Evolutionary conservation across 495 filamentous ascomycete genomes (phyloP), one percentile per base, ranked within the genome.

Genomic region (Parathielavia hyrcaniae): DNA sequence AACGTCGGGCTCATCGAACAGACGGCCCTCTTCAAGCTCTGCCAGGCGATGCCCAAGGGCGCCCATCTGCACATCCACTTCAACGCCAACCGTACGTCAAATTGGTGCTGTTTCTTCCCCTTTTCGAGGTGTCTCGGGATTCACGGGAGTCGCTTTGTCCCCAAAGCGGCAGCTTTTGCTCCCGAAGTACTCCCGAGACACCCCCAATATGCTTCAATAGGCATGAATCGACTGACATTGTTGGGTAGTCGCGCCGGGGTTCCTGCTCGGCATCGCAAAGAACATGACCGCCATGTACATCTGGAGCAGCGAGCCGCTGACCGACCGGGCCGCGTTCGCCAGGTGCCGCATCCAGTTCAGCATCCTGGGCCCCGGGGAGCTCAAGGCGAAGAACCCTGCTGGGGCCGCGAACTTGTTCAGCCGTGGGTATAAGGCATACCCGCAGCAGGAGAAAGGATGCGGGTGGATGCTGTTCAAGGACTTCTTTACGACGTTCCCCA

Each of bases 41-140:
- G 73, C 38, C 69, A 64, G 23, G 48, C 53, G 57, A 73, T 80
- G 72, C 79, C 79, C 39, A 82, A 82, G 56, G 79, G 78, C 34
- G 73, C 76, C 22, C 79, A 82, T 58, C 70, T 82, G 11, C 79
- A 82, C 64, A 73, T 81, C 38, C 79, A 82, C 60, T 82, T 81
- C 67, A 82, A 82, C 65, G 75, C 79, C 44, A 79, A 77, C 39
- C 73, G 81, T 3, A 67, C 72, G 4, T 75, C 77, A 26, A 52
- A 64, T 5, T n/a, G n/a, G n/a, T n/a, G n/a, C n/a, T n/a, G n/a
- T n/a, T n/a, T n/a, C n/a, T n/a, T n/a, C n/a, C n/a, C n/a, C n/a
- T n/a, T n/a, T n/a, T n/a, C n/a, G n/a, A n/a, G n/a, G n/a, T n/a
- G n/a, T n/a, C n/a, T n/a, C n/a, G n/a, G n/a, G n/a, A n/a, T n/a